Conservation (phyloP, 164 flowering plant genomes). For the Euptelea pleiosperma region DNA sequence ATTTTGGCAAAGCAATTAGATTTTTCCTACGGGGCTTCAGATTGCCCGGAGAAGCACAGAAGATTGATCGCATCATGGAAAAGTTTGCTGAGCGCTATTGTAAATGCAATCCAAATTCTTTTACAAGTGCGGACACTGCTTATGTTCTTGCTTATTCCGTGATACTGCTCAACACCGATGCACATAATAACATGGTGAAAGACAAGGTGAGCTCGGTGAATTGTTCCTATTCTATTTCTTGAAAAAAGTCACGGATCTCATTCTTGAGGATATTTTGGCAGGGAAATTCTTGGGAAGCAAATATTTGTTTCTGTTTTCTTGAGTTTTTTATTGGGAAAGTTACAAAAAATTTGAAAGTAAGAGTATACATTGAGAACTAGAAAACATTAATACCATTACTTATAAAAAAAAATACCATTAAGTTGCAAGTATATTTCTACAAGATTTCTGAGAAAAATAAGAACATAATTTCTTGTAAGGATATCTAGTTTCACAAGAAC, state of each 20-base stretch:
- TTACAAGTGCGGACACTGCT: conserved; percentile 95
- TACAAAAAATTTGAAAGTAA: too few relatives aligned
- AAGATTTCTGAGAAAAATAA: too few relatives aligned
- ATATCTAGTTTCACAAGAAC: too few relatives aligned
- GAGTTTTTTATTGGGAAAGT: too few relatives aligned
- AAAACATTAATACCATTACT: too few relatives aligned
- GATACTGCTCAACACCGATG: conserved; percentile 98
- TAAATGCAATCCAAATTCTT: conserved; percentile 90
- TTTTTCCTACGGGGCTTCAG: conserved; percentile 89
- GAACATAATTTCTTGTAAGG: background rate
- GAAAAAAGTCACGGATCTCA: background rate
- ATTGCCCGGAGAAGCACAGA: conserved; percentile 99
- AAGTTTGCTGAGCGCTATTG: conserved; percentile 99
- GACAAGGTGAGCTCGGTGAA: conserved; percentile 69
- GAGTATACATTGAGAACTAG: too few relatives aligned
- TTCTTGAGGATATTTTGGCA: conserved; percentile 8
- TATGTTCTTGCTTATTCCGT: conserved; percentile 99
- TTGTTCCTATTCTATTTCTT: background rate
- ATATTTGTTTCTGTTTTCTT: background rate
- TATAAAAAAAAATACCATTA: too few relatives aligned
- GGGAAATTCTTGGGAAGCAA: background rate
- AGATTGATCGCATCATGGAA: conserved; percentile 98
- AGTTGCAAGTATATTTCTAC: too few relatives aligned
- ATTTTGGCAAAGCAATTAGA: conserved; percentile 93
- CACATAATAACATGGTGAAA: conserved; percentile 95